Conservation (phyloP, 768 basidiomycete species). For the Steccherinum ochraceum region DNA sequence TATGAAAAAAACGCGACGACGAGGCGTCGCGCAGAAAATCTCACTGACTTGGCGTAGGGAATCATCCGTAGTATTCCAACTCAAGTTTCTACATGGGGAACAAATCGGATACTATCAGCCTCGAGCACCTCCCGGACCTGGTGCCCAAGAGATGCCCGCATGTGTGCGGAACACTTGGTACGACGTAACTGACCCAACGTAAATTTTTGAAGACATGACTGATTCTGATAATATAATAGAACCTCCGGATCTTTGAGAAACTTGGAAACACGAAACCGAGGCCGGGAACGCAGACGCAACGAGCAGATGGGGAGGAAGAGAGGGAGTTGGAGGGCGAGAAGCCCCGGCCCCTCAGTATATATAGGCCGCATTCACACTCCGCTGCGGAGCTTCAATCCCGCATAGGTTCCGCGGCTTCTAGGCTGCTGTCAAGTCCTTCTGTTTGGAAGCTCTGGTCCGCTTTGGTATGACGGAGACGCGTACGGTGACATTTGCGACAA, state of each 20-base stretch:
- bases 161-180: slow-evolving; percentile 36
- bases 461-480: too few species aligned
- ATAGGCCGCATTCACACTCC: not conserved
- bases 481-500: not conserved
- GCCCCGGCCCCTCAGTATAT: slow-evolving; percentile 1
- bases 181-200: slow-evolving; percentile 87
- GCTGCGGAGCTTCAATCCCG: not conserved
- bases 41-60: slow-evolving; percentile 81
- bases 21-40: slow-evolving; percentile 25
- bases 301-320: slow-evolving; percentile 42
- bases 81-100: slow-evolving; percentile 77
- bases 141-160: slow-evolving; percentile 41
- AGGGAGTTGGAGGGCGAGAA: slow-evolving; percentile 17
- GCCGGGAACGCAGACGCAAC: slow-evolving; percentile 45
- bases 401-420: not conserved
- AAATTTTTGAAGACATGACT: slow-evolving; percentile 78
- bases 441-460: not conserved
- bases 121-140: slow-evolving; percentile 27
- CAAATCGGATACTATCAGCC: slow-evolving; percentile 20
- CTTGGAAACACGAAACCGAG: slow-evolving; percentile 46
- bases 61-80: slow-evolving; percentile 96
- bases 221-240: slow-evolving; percentile 41
- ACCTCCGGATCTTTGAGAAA: slow-evolving; percentile 43
- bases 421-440: not conserved
- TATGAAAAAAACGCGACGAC: slow-evolving; percentile 11